phyloP scores from a whole-genome alignment of 2,329 filamentous ascomycete species.

The Phialophora expanda region DNA sequence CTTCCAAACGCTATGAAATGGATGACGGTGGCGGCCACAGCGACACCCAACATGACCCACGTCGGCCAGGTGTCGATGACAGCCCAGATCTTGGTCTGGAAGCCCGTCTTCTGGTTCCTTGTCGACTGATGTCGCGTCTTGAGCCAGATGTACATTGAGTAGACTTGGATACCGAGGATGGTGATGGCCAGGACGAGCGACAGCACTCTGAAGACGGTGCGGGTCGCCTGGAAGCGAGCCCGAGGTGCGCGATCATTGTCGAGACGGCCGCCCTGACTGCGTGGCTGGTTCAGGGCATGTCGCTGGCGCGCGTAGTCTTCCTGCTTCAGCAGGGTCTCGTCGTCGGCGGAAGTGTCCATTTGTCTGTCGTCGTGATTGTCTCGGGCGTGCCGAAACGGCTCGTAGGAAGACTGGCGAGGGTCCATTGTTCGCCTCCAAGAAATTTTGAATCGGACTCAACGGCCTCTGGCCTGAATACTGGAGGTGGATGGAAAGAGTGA shows the following conservation, averaged over 20 bases:
- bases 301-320: constrained; percentile 12
- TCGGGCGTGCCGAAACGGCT: constrained; percentile 11
- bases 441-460: neutral
- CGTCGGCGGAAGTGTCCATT: constrained; percentile 3
- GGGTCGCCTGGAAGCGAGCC: constrained; percentile 10
- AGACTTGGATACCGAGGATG: constrained; percentile 15
- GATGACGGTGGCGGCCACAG: constrained; percentile 7
- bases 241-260: constrained; percentile 8
- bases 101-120: constrained; percentile 8
- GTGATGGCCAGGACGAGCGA: constrained; percentile 17
- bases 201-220: constrained; percentile 11
- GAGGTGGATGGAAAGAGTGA: constrained; percentile 2
- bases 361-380: constrained; percentile 6
- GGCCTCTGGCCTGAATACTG: neutral
- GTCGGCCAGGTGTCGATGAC: constrained; percentile 18
- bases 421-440: neutral
- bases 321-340: constrained; percentile 15
- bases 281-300: constrained; percentile 3
- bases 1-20: constrained; percentile 13
- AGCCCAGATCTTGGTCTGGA: constrained; percentile 20
- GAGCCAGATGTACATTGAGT: constrained; percentile 20
- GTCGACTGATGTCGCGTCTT: constrained; percentile 10
- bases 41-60: constrained; percentile 12
- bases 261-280: neutral
- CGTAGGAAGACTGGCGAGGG: constrained; percentile 11